Evolutionary conservation across 2,329 filamentous ascomycete species (phyloP), one percentile per base, ranked within the genome.

Genomic region (Chaetomiaceae sp.): DNA sequence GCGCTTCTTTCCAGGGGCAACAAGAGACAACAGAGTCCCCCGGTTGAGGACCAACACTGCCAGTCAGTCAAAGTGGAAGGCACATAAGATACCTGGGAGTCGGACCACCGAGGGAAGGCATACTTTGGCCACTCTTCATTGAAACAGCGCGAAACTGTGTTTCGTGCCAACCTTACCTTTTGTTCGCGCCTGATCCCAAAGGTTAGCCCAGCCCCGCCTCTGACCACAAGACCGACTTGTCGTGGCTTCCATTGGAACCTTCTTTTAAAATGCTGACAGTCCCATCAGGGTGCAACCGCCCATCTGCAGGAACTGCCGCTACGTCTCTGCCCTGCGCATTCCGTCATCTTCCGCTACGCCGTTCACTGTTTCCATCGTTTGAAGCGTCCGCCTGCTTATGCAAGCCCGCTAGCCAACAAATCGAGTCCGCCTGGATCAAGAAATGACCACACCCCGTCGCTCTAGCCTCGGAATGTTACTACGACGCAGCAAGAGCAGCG

Each of bases 401-500:
- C 57, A 39, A 35, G 38, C 44, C 48, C 27, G 35, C 23, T 49
- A 44, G 45, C 33, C 44, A 5, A 47, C 40, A 27, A 17, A 34
- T 41, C 39, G 16, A 50, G 42, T 37, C 39, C 38, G 3, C 19
- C 27, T 51, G 44, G 44, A 54, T 21, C 50, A 56, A 55, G 53
- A 49, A 58, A 72, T 70, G 65, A 70, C 67, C 61, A 61, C 64
- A 48, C 64, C 60, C 51, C 65, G 67, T 59, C 69, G 69, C 54
- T 66, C 75, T 58, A 77, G 72, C 62, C 70, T 79, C 69, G 74
- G 74, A 62, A 77, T 78, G 69, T 78, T 87, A 64, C 76, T 87
- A 56, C 78, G 82, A 68, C 80, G 84, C 60, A 79, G 78, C 65
- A 87, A 86, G 65, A 86, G 83, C 51, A 78, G 78, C 54, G 83